A percentile compares a stretch with the other conserved stretches of the same genome.
phyloP scores from a whole-genome alignment of 2,329 filamentous ascomycete genomes.

The Lecanicillium sp. region DNA sequence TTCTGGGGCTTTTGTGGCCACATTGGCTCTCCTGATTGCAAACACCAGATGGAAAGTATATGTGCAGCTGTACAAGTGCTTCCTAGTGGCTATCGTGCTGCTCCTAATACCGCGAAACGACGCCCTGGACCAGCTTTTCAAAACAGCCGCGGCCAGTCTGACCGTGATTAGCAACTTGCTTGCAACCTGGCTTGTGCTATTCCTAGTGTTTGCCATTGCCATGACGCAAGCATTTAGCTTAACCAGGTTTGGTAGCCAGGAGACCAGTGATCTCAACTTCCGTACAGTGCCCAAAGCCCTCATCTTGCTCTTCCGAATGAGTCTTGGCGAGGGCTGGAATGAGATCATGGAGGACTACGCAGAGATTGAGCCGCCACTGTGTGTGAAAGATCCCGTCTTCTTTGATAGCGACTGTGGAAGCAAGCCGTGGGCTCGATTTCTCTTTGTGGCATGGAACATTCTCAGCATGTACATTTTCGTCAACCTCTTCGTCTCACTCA shows the following conservation, averaged over 20 bases:
- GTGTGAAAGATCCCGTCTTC: slow-evolving; percentile 64
- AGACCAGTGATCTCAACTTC: slow-evolving; percentile 79
- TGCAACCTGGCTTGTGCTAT: slow-evolving; percentile 95
- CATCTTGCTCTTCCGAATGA: slow-evolving; percentile 88
- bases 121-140: slow-evolving; percentile 95
- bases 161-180: slow-evolving; percentile 84
- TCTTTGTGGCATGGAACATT: slow-evolving; percentile 98
- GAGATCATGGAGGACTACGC: slow-evolving; percentile 94
- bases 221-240: slow-evolving; percentile 93
- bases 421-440: slow-evolving; percentile 72
- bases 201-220: slow-evolving; percentile 92
- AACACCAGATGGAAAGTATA: slow-evolving; percentile 54
- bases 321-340: slow-evolving; percentile 95
- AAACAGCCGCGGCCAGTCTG: slow-evolving; percentile 91
- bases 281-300: slow-evolving; percentile 89
- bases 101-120: slow-evolving; percentile 94
- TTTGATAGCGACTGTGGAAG: slow-evolving; percentile 91
- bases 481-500: slow-evolving; percentile 94
- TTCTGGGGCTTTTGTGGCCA: slow-evolving; percentile 67
- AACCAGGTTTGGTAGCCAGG: slow-evolving; percentile 72
- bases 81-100: slow-evolving; percentile 81
- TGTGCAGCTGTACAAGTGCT: slow-evolving; percentile 83
- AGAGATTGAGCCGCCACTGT: slow-evolving; percentile 68
- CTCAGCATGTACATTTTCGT: slow-evolving; percentile 99
- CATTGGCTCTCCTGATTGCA: slow-evolving; percentile 68